Evolutionary conservation across 2,329 filamentous ascomycete species (phyloP).

Genomic region (Aspergillus neotritici): DNA sequence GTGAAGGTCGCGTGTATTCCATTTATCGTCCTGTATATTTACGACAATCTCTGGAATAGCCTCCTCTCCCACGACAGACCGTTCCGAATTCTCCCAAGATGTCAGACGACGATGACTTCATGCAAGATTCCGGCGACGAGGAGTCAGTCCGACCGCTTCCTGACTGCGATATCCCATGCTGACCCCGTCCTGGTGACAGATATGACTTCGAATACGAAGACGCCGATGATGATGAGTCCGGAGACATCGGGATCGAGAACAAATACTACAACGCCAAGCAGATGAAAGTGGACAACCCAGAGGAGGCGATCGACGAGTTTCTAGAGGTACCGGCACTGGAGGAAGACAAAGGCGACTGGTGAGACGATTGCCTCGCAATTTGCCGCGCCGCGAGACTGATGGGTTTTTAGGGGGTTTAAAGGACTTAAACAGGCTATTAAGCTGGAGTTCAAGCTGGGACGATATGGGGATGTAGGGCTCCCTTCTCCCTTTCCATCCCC

Average conservation of each 20-base stretch:
- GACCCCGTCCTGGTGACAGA: conserved; percentile 40
- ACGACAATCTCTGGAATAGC: no score
- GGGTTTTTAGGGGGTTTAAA: conserved; percentile 70
- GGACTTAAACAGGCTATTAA: conserved; percentile 97
- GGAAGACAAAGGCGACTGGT: conserved; percentile 91
- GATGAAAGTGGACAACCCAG: conserved; percentile 78
- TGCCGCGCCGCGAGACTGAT: conserved; percentile 18
- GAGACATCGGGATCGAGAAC: conserved; percentile 94
- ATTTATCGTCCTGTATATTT: background rate
- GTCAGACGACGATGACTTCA: conserved; percentile 86
- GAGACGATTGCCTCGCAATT: conserved; percentile 12
- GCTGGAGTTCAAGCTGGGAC: conserved; percentile 86
- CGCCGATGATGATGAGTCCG: conserved; percentile 79
- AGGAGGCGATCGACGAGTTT: conserved; percentile 88
- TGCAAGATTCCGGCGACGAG: conserved; percentile 86
- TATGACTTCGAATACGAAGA: conserved; percentile 98
- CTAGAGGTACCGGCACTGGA: conserved; percentile 80
- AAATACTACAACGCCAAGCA: conserved; percentile 99
- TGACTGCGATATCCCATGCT: background rate
- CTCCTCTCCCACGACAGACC: background rate
- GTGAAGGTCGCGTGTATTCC: no score
- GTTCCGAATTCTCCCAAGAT: conserved; percentile 42
- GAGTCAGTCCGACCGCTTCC: conserved; percentile 51
- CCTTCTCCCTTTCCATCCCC: background rate
- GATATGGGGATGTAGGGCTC: conserved; percentile 67